Conservation (phyloP, 352 stramenopile genomes). For the Pythium dissimile region DNA sequence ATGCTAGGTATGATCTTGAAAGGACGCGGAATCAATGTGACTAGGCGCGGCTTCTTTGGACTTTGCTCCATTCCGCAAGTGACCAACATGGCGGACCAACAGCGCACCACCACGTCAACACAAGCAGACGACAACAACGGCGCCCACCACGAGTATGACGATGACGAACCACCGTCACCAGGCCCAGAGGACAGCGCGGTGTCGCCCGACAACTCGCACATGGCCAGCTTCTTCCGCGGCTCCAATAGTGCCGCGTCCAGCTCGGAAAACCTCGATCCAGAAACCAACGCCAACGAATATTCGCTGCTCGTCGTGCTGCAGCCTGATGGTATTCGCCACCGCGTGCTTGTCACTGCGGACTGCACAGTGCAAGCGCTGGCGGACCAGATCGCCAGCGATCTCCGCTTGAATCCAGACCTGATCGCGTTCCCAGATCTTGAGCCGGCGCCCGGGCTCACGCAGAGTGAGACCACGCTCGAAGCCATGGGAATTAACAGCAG, state of each 20-base stretch:
- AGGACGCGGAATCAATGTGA: background rate
- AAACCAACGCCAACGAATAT: slow-evolving; percentile 31
- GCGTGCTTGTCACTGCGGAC: slow-evolving; percentile 46
- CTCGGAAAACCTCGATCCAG: slow-evolving; percentile 2
- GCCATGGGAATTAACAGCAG: slow-evolving; percentile 31
- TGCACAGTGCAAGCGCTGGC: slow-evolving; percentile 52
- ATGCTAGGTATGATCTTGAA: background rate
- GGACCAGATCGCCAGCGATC: slow-evolving; percentile 49
- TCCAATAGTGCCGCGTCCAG: background rate
- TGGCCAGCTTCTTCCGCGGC: slow-evolving; percentile 11
- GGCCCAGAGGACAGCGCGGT: background rate
- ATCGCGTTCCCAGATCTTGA: slow-evolving; percentile 61
- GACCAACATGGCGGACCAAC: background rate
- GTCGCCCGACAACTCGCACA: background rate
- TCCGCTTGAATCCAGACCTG: slow-evolving; percentile 53
- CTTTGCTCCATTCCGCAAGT: too few relatives aligned
- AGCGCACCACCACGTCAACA: slow-evolving; percentile 2
- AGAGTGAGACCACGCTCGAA: slow-evolving; percentile 35
- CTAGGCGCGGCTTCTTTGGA: too few relatives aligned
- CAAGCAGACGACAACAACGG: slow-evolving; percentile 6
- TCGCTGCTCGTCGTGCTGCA: slow-evolving; percentile 66
- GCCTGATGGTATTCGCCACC: slow-evolving; percentile 71
- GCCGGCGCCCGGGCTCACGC: slow-evolving; percentile 26
- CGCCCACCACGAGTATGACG: background rate
- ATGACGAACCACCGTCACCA: background rate